phyloP scores from a whole-genome alignment of 768 basidiomycete species.

The Pulveroboletus frians region DNA sequence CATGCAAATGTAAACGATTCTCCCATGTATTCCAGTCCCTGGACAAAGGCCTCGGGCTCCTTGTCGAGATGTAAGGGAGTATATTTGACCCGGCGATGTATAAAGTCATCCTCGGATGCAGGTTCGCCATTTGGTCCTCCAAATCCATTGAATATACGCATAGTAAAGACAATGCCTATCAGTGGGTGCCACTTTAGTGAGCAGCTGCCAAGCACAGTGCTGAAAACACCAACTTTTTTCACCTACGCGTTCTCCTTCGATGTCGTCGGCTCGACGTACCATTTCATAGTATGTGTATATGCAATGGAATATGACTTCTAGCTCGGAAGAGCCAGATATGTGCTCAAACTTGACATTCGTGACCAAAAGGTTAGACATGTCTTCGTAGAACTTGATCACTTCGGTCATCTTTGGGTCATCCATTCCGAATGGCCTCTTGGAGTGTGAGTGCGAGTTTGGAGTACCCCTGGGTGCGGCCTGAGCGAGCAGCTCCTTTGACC shows the following conservation, averaged over 20 bases:
- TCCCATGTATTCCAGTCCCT: constrained; percentile 56
- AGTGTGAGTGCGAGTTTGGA: constrained; percentile 31
- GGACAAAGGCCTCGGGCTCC: constrained; percentile 51
- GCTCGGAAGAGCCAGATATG: constrained; percentile 17
- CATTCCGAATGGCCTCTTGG: constrained; percentile 32
- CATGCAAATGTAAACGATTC: constrained; percentile 64
- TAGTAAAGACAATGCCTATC: constrained; percentile 56
- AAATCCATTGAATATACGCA: constrained; percentile 43
- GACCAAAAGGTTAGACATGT: constrained; percentile 76
- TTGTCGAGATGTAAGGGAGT: constrained; percentile 60
- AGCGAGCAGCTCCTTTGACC: constrained; percentile 40
- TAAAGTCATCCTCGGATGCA: constrained; percentile 30
- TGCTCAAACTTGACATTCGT: constrained; percentile 50
- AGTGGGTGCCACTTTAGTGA: constrained; percentile 2
- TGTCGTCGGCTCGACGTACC: constrained; percentile 26
- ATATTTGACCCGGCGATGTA: constrained; percentile 44
- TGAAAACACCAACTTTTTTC: constrained; percentile 29
- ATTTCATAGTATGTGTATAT: constrained; percentile 51
- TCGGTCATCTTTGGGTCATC: constrained; percentile 56
- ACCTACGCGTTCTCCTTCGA: constrained; percentile 30
- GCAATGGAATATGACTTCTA: constrained; percentile 64
- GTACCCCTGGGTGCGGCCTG: constrained; percentile 41
- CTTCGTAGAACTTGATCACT: constrained; percentile 77
- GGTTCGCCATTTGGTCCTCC: constrained; percentile 29
- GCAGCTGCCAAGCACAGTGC: neutral